phyloP scores from a whole-genome alignment of 805 yeast genomes.

The Metschnikowia anglica region DNA sequence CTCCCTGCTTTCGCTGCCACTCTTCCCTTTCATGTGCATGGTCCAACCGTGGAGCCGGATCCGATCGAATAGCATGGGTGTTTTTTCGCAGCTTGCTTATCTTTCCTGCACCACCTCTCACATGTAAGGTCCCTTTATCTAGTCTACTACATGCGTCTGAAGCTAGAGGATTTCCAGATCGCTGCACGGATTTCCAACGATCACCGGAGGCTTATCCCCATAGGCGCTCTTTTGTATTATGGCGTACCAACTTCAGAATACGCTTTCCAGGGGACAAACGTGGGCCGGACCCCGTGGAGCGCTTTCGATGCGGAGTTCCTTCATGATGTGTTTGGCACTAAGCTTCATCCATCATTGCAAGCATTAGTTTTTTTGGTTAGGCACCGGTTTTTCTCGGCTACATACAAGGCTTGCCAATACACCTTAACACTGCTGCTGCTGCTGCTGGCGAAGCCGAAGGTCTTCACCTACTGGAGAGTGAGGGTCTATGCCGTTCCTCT shows the following conservation, averaged over 20 bases:
- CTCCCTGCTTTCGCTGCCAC: too few relatives aligned
- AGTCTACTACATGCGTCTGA: not conserved
- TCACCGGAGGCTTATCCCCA: constrained; percentile 37
- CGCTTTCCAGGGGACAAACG: constrained; percentile 32
- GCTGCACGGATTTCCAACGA: constrained; percentile 37
- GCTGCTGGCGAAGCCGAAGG: not conserved
- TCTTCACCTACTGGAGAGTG: constrained; percentile 26
- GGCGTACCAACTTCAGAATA: constrained; percentile 43
- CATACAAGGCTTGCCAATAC: constrained; percentile 30
- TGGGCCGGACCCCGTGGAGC: constrained; percentile 43
- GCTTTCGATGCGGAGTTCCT: constrained; percentile 55
- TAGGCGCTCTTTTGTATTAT: constrained; percentile 50
- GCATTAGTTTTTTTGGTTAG: constrained; percentile 46
- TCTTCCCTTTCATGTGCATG: too few relatives aligned
- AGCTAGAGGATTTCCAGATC: constrained; percentile 4
- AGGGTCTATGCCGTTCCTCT: constrained; percentile 50
- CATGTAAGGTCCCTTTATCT: not conserved
- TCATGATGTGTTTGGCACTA: constrained; percentile 9
- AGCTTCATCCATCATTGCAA: constrained; percentile 25
- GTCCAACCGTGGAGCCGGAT: too few relatives aligned
- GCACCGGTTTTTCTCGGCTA: constrained; percentile 43
- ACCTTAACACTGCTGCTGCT: not conserved
- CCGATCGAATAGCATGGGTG: too few relatives aligned
- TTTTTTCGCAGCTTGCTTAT: too few relatives aligned
- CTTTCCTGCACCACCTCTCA: constrained; percentile 1